phyloP scores from a whole-genome alignment of 306 rosid species.

The Astragalus glycyphyllos region DNA sequence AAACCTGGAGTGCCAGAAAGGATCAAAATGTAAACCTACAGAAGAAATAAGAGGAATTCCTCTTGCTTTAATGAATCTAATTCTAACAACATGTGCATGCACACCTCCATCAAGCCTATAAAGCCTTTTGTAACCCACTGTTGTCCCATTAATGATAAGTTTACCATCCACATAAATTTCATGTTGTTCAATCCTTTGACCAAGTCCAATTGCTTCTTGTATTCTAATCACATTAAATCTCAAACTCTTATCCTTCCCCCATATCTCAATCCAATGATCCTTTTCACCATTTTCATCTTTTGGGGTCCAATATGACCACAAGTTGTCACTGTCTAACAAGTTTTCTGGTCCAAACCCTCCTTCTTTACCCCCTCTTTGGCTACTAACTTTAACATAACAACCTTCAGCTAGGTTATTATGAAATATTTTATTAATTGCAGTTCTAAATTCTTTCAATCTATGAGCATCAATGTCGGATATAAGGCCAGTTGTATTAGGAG shows the following conservation, averaged over 20 bases:
- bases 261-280: slow-evolving; percentile 75
- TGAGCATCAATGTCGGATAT: slow-evolving; percentile 63
- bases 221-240: slow-evolving; percentile 85
- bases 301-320: slow-evolving; percentile 92
- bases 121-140: slow-evolving; percentile 86
- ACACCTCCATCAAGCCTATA: slow-evolving; percentile 72
- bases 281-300: slow-evolving; percentile 36
- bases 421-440: slow-evolving; percentile 70
- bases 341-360: slow-evolving; percentile 81
- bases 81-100: slow-evolving; percentile 60
- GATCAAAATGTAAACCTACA: slow-evolving; percentile 85
- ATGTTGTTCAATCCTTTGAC: slow-evolving; percentile 79
- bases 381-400: slow-evolving; percentile 60
- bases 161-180: slow-evolving; percentile 70
- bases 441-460: slow-evolving; percentile 64
- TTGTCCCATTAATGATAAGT: slow-evolving; percentile 60
- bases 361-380: slow-evolving; percentile 67
- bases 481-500: slow-evolving; percentile 80
- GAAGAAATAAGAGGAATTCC: slow-evolving; percentile 86
- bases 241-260: slow-evolving; percentile 42
- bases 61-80: slow-evolving; percentile 58
- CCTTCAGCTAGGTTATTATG: slow-evolving; percentile 61
- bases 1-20: slow-evolving; percentile 66
- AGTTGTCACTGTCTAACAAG: slow-evolving; percentile 72
- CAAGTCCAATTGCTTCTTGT: slow-evolving; percentile 94